These are phyloP conservation scores for Diplodia sapinea DNA, from an alignment of 2,329 filamentous ascomycete genomes.

Conservation along the genomic window DNA sequence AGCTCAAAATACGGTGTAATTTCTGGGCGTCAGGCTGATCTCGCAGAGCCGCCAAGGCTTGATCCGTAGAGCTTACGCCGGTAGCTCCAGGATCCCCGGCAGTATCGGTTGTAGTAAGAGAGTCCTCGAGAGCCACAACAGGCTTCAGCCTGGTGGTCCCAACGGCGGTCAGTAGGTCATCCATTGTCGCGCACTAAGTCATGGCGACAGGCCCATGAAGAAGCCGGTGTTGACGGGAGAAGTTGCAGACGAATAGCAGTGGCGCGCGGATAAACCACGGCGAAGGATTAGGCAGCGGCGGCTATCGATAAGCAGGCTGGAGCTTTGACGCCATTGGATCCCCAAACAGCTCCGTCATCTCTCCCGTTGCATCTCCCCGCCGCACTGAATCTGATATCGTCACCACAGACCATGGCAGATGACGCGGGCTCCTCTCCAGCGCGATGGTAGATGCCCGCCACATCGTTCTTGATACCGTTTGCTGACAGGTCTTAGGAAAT, in stretches of 20 bases:
- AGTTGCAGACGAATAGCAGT: not conserved
- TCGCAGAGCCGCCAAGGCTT: conserved; percentile 66
- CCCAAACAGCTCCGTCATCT: conserved; percentile 37
- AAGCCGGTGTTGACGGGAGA: not conserved
- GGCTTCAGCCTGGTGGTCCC: conserved; percentile 37
- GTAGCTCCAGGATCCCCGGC: conserved; percentile 9
- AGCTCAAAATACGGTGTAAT: conserved; percentile 60
- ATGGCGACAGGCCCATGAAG: not conserved
- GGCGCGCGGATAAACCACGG: conserved; percentile 12
- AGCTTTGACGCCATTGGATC: conserved; percentile 26
- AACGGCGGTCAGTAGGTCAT: conserved; percentile 56
- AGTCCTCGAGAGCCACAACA: not conserved
- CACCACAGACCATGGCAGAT: conserved; percentile 39
- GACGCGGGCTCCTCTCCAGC: conserved; percentile 31
- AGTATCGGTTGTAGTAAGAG: not conserved
- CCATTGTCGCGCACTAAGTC: conserved; percentile 49
- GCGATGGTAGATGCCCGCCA: conserved; percentile 22
- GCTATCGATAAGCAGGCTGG: conserved; percentile 30
- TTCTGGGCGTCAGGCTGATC: conserved; percentile 66
- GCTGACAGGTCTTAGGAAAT: conserved; percentile 64
- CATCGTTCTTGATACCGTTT: not conserved
- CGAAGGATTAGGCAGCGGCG: conserved; percentile 7
- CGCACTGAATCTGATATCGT: not conserved
- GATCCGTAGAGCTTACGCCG: conserved; percentile 44
- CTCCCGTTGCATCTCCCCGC: conserved; percentile 15